These are phyloP conservation scores for Heimioporus punctisporus DNA, from an alignment of 1,284 basidiomycete genomes.

Conservation along the genomic window DNA sequence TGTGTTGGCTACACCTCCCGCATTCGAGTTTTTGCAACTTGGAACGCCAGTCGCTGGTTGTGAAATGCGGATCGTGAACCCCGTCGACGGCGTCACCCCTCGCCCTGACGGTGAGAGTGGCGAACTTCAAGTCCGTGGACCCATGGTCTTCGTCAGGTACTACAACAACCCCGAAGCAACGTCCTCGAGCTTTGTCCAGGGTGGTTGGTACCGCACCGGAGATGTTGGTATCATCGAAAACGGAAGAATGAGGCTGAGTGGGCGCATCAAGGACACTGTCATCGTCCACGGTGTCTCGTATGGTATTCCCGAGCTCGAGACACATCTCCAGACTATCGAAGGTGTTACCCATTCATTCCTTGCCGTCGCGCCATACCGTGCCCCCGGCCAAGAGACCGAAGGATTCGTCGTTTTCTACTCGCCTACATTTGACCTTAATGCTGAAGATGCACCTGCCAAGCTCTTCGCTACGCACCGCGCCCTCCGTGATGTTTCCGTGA, in stretches of 20 bases:
- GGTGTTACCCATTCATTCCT: too few species aligned
- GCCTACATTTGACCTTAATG: slow-evolving; percentile 24
- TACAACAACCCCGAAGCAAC: slow-evolving; percentile 40
- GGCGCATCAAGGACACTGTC: slow-evolving; percentile 46
- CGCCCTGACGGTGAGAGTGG: slow-evolving; percentile 33
- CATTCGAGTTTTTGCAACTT: too few species aligned
- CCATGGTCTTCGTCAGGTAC: too few species aligned
- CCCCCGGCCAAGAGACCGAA: slow-evolving; percentile 33
- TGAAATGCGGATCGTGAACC: slow-evolving; percentile 36
- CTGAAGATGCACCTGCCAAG: too few species aligned
- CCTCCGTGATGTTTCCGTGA: slow-evolving; percentile 20
- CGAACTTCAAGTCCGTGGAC: too few species aligned
- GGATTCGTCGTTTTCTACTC: slow-evolving; percentile 34
- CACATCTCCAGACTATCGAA: slow-evolving; percentile 41
- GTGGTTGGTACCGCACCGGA: slow-evolving; percentile 47
- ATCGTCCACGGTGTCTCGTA: slow-evolving; percentile 49
- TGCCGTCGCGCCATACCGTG: slow-evolving; percentile 37
- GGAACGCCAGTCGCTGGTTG: slow-evolving; percentile 27
- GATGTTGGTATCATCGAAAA: slow-evolving; percentile 41
- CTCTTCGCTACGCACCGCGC: too few species aligned
- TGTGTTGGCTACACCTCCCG: slow-evolving; percentile 16
- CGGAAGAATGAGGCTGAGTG: slow-evolving; percentile 43
- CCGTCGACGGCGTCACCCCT: slow-evolving; percentile 29
- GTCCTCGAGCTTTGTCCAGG: slow-evolving; percentile 37
- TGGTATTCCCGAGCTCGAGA: slow-evolving; percentile 41